These are phyloP conservation scores for Neurospora crassa DNA, from an alignment of 2,329 filamentous ascomycete species.

Conservation along the genomic window DNA sequence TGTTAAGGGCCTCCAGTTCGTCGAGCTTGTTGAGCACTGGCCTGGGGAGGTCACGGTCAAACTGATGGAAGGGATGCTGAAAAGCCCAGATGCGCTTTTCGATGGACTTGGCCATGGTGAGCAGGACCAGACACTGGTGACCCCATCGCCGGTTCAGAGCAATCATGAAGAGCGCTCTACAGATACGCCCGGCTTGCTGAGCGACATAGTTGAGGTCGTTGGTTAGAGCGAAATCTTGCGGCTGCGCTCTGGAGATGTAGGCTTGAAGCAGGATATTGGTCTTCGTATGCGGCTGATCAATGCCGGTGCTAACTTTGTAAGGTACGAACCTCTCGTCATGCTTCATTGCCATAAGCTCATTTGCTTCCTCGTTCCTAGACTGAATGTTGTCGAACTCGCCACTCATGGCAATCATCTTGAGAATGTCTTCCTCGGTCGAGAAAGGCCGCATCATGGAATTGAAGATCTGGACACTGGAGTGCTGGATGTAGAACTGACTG, in stretches of 20 bases:
- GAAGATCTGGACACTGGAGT: constrained; percentile 91
- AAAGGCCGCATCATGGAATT: constrained; percentile 86
- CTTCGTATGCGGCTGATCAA: constrained; percentile 71
- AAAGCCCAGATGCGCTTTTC: constrained; percentile 94
- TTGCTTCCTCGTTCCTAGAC: constrained; percentile 78
- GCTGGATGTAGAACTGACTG: constrained; percentile 92
- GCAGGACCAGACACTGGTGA: constrained; percentile 81
- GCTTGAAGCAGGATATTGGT: constrained; percentile 93
- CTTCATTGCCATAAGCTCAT: constrained; percentile 70
- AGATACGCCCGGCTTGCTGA: constrained; percentile 91
- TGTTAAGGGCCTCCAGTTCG: constrained; percentile 63
- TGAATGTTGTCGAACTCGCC: constrained; percentile 98
- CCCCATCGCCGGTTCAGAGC: constrained; percentile 93
- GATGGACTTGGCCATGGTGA: constrained; percentile 92
- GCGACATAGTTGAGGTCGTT: constrained; percentile 94
- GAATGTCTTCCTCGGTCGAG: constrained; percentile 80
- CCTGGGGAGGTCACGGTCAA: constrained; percentile 62
- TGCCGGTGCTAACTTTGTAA: constrained; percentile 68
- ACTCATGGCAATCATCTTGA: constrained; percentile 96
- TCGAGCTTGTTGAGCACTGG: constrained; percentile 79
- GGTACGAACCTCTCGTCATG: constrained; percentile 61
- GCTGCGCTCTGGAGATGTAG: constrained; percentile 78
- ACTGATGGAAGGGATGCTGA: constrained; percentile 90
- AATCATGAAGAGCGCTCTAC: constrained; percentile 92
- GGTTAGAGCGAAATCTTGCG: constrained; percentile 87